A percentile compares a stretch with the other conserved stretches of the same genome.
Evolutionary conservation across 2,329 filamentous ascomycete genomes (phyloP).

Genomic region (Venturia asperata): DNA sequence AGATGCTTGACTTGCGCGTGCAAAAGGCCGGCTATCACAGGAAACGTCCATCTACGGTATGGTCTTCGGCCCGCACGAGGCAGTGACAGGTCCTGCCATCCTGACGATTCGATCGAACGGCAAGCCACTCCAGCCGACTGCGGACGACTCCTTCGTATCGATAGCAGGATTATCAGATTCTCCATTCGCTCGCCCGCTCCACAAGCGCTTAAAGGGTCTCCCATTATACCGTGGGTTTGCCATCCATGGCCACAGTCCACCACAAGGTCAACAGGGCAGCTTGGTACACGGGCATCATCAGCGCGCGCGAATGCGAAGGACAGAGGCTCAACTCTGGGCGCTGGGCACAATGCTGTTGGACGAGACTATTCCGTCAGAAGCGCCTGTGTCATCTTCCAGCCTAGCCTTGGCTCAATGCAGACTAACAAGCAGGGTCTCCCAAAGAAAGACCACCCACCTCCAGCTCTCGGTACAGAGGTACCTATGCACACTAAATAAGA

Average conservation of each 20-base stretch:
- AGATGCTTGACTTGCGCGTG: background rate
- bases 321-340: background rate
- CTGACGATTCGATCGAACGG: background rate
- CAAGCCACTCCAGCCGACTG: constrained; percentile 8
- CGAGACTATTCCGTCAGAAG: background rate
- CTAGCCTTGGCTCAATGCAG: background rate
- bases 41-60: too few relatives aligned
- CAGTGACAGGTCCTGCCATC: background rate
- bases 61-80: background rate
- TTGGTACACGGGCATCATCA: background rate
- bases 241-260: background rate
- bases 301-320: background rate
- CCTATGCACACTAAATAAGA: too few relatives aligned
- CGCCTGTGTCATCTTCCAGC: constrained; percentile 12
- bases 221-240: background rate
- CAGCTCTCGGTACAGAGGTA: too few relatives aligned
- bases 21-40: too few relatives aligned
- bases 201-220: background rate
- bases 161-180: background rate
- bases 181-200: background rate
- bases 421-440: background rate
- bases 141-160: background rate
- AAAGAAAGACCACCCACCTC: too few relatives aligned
- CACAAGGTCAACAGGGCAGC: background rate
- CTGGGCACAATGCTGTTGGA: constrained; percentile 8